Percentiles rank a stretch among this genome's conserved stretches.
Conservation (phyloP, 768 basidiomycete genomes). For the Leccinum rimulosum region DNA sequence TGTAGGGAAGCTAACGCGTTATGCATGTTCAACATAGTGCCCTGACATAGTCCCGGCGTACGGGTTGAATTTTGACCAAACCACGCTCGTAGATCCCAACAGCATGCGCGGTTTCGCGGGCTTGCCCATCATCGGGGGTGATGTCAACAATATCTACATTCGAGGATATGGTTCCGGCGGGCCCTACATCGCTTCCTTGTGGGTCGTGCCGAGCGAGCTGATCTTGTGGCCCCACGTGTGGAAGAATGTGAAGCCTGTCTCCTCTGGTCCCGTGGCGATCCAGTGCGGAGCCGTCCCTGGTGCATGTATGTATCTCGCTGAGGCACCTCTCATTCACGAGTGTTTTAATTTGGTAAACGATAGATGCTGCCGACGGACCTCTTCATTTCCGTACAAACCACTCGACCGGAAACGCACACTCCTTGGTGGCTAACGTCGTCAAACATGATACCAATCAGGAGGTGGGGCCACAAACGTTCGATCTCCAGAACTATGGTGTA, state of each 20-base stretch:
- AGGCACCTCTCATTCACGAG: neutral
- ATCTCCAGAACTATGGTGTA: neutral
- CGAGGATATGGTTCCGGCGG: neutral
- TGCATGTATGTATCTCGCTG: neutral
- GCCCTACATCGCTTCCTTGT: neutral
- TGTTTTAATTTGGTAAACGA: neutral
- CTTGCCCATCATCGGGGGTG: neutral
- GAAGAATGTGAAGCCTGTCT: neutral
- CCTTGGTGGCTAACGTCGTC: conserved; percentile 8
- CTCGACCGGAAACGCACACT: neutral
- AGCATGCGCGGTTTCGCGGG: neutral
- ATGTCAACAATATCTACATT: neutral
- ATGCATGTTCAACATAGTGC: neutral
- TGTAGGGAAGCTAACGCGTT: neutral
- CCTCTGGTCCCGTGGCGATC: neutral
- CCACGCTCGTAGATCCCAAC: neutral
- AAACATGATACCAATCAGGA: neutral
- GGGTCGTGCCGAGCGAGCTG: neutral
- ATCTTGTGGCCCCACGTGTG: neutral
- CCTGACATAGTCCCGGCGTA: neutral
- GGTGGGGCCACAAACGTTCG: neutral
- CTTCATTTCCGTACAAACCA: conserved; percentile 8
- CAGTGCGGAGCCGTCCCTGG: neutral
- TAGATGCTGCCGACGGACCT: neutral
- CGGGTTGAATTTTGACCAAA: neutral